These are phyloP conservation scores for Trypanosoma scelopori DNA, from an alignment of 208 protist genomes.

Conservation along the genomic window DNA sequence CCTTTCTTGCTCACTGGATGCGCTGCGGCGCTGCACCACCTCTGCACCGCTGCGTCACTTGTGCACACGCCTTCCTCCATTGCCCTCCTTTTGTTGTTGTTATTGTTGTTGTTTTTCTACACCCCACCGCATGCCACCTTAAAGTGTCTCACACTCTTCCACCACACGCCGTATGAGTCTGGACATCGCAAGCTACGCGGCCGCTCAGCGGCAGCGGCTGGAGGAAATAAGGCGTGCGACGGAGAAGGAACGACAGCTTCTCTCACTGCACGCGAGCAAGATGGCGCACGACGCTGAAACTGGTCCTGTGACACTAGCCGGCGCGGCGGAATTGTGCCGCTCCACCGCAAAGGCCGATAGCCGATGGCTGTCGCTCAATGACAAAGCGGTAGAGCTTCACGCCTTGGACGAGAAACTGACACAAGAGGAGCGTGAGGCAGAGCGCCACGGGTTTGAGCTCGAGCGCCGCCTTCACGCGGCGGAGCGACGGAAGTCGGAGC, in stretches of 20 bases:
- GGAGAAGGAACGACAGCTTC: conserved; percentile 19
- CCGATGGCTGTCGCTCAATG: conserved; percentile 11
- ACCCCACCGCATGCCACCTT: no score
- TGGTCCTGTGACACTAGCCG: not conserved
- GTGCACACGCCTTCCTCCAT: no score
- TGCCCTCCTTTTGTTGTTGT: no score
- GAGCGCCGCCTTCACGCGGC: conserved; percentile 15
- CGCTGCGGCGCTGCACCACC: no score
- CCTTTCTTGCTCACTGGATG: no score
- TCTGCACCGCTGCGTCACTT: no score
- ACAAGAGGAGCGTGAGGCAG: conserved; percentile 13
- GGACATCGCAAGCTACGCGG: conserved; percentile 7
- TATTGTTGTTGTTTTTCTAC: no score
- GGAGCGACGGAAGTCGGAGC: conserved; percentile 13
- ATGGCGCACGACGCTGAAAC: not conserved
- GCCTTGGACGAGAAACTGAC: conserved; percentile 24
- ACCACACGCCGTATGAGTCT: conserved; percentile 7
- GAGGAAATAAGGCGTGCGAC: conserved; percentile 25
- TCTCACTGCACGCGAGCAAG: conserved; percentile 12
- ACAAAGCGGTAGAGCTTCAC: conserved; percentile 19
- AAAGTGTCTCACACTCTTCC: not conserved
- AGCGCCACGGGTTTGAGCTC: conserved; percentile 7
- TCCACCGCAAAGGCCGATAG: not conserved
- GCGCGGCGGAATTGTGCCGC: not conserved
- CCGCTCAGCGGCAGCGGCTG: conserved; percentile 17